Percentiles rank a stretch among this genome's conserved stretches.
phyloP scores from a whole-genome alignment of 2,329 filamentous ascomycete genomes.

The Juglanconis sp. region DNA sequence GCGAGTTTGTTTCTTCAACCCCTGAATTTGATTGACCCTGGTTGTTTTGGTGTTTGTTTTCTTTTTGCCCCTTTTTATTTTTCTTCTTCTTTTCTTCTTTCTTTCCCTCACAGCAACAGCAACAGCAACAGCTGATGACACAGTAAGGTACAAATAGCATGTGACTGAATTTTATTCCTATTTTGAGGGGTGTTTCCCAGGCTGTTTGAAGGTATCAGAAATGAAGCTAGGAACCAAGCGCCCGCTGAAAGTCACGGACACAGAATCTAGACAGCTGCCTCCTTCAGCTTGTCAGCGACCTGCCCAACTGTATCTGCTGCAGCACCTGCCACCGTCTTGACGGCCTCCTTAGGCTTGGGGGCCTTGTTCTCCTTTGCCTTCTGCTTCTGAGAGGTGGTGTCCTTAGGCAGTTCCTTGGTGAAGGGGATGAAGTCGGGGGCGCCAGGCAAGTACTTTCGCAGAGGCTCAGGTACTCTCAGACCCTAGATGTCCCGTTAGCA shows the following conservation, averaged over 20 bases:
- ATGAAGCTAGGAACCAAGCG: neutral
- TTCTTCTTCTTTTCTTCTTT: too few species aligned
- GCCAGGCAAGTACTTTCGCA: conserved; percentile 87
- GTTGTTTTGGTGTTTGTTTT: too few species aligned
- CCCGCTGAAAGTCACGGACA: neutral
- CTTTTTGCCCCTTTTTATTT: too few species aligned
- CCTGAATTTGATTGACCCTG: neutral
- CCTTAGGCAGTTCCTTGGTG: conserved; percentile 79
- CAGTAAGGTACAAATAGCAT: neutral
- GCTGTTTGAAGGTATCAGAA: neutral
- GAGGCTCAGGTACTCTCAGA: conserved; percentile 73
- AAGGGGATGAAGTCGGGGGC: conserved; percentile 87
- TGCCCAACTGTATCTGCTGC: conserved; percentile 22
- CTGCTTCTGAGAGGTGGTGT: conserved; percentile 33
- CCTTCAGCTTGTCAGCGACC: conserved; percentile 27
- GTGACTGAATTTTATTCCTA: neutral
- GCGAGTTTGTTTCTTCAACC: neutral
- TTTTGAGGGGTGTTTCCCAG: neutral
- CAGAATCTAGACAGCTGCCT: conserved; percentile 23
- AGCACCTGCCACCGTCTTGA: conserved; percentile 17
- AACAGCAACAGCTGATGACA: neutral
- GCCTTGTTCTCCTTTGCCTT: conserved; percentile 23
- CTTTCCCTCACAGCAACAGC: too few species aligned
- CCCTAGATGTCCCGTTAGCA: conserved; percentile 46
- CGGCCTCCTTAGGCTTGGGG: conserved; percentile 23